Percentiles rank a stretch among this genome's conserved stretches.
These are phyloP conservation scores for Choiromyces venosus DNA, from an alignment of 495 filamentous ascomycete species.

Conservation along the genomic window DNA sequence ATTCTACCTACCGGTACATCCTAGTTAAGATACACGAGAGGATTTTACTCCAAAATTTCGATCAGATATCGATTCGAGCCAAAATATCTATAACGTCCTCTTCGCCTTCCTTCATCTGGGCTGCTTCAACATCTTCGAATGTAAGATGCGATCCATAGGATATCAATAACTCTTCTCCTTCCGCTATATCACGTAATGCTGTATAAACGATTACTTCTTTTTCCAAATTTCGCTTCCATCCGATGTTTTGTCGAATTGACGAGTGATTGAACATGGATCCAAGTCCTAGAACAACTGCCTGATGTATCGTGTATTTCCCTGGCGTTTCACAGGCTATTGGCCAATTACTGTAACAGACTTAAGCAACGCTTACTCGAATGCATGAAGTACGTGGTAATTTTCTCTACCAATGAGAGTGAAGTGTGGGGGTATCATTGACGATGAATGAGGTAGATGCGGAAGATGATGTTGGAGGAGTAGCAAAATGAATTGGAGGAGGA, in stretches of 20 bases:
- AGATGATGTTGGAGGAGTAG: conserved; percentile 29
- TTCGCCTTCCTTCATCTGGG: conserved; percentile 14
- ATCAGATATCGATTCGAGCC: conserved; percentile 21
- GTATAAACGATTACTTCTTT: conserved; percentile 49
- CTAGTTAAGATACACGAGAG: not conserved
- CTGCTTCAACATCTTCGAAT: conserved; percentile 50
- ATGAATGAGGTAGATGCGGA: conserved; percentile 4
- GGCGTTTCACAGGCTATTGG: conserved; percentile 26
- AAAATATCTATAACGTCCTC: conserved; percentile 18
- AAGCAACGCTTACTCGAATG: not conserved
- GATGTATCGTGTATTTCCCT: conserved; percentile 38
- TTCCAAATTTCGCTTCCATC: conserved; percentile 49
- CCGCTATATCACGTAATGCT: conserved; percentile 49
- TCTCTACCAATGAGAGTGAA: not conserved
- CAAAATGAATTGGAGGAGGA: conserved; percentile 29
- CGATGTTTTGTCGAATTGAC: conserved; percentile 50
- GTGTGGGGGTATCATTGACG: conserved; percentile 1
- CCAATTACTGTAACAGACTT: conserved; percentile 36
- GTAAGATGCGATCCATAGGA: conserved; percentile 52
- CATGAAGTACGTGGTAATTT: not conserved
- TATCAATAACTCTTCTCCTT: conserved; percentile 55
- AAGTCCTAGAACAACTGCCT: conserved; percentile 55
- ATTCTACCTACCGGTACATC: not conserved
- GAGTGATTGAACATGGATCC: conserved; percentile 59
- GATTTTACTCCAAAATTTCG: not conserved